Conservation (phyloP, 148 eudicot species). For the Camellia granthamiana region DNA sequence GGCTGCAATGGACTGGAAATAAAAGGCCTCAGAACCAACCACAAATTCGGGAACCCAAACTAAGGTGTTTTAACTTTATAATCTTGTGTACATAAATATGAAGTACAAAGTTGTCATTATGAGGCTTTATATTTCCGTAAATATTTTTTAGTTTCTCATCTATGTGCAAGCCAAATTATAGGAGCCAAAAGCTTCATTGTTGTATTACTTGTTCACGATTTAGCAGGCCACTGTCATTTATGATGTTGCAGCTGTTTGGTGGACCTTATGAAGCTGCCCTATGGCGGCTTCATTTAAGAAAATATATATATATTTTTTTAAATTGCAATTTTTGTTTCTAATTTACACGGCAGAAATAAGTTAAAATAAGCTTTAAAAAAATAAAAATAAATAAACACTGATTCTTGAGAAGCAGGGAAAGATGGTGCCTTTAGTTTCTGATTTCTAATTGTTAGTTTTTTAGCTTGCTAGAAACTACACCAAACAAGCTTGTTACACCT, state of each 20-base stretch:
- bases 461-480: too few relatives aligned
- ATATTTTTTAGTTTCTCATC: background rate
- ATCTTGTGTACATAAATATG: background rate
- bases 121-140: background rate
- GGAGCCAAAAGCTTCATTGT: background rate
- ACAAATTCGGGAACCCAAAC: constrained; percentile 50
- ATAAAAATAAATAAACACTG: too few relatives aligned
- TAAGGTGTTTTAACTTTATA: constrained; percentile 36
- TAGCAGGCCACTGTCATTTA: background rate
- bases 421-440: too few relatives aligned
- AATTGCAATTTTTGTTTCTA: too few relatives aligned
- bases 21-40: constrained; percentile 30
- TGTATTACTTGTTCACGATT: background rate
- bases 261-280: too few relatives aligned
- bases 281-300: too few relatives aligned
- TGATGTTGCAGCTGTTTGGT: background rate
- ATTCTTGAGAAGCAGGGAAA: too few relatives aligned
- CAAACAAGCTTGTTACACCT: too few relatives aligned
- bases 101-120: background rate
- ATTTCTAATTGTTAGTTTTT: too few relatives aligned
- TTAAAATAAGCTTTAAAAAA: too few relatives aligned
- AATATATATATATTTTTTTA: too few relatives aligned
- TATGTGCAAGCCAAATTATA: constrained; percentile 6
- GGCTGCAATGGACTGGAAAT: constrained; percentile 78
- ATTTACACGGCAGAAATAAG: too few relatives aligned